Evolutionary conservation across 169 alveolate genomes (phyloP), one percentile per base, ranked within the genome.

Genomic region (Amoebophrya sp.): DNA sequence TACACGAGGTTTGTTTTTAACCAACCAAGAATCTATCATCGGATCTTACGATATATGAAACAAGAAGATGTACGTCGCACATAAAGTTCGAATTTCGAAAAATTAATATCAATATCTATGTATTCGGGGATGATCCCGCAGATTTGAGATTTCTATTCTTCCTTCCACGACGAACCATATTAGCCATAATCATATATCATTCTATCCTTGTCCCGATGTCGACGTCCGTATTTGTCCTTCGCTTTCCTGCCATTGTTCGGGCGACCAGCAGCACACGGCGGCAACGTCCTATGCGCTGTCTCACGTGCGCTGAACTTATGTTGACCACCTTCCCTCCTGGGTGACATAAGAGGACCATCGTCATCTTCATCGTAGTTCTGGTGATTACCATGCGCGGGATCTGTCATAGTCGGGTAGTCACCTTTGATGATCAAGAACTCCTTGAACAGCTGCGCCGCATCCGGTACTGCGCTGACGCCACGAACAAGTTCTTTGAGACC

Each of bases 391-490:
- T n/a, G n/a, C n/a, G n/a, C n/a, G n/a, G n/a, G n/a, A n/a, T n/a
- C n/a, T 6, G 12, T 26, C 26, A 26, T 36, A 29, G 83, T 29
- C 36, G 83, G 83, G 33, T 65, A 65, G 83, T 65, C 83, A 0
- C 83, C 83, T 36, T 65, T 65, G 83, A 65, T 65, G 83, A 65
- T 65, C 39, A 26, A 36, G 83, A 65, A 65, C 83, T 65, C 83
- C 83, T 65, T 65, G 26, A 65, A 65, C 33, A 65, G 83, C 83
- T 65, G 83, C 3, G 38, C n/a, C 36, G 83, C 83, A 26, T 65
- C 83, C 33, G 83, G 83, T 36, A 65, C 83, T 36, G 83, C 83
- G 2, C 39, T 36, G 2, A 65, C 83, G 3, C 83, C 83, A 29
- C 83, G 83, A 10, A 65, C 83, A 10, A 26, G 36, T 36, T 65